Base-by-base conservation (phyloP, 345 rosid species). In the Pelargonium nanum region DNA sequence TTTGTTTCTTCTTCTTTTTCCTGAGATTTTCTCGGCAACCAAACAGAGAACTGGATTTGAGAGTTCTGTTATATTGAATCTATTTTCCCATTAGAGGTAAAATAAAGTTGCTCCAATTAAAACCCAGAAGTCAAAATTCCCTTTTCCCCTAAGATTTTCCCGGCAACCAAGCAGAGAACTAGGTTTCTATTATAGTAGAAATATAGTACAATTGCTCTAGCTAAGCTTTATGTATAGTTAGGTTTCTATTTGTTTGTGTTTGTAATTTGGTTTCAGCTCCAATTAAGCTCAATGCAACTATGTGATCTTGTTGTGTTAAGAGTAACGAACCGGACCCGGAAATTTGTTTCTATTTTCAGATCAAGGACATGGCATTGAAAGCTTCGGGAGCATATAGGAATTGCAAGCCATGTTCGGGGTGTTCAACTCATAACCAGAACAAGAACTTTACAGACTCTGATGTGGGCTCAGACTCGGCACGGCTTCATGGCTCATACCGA, bases 331-430 rank as follows among this genome's bases (percentile, higher is more conserved):
- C n/a, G n/a, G n/a, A n/a, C n/a, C n/a, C n/a, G n/a, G n/a, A n/a
- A n/a, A 57, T 22, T 21, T 25, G 56, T 63, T 25, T 22, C 48
- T 44, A 19, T 9, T 64, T 70, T 13, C 76, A 92, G 98, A 81
- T 92, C 66, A 92, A 92, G 77, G 98, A 89, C 68, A 92, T 92
- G 59, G 98, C 98, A 30, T 32, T 89, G 65, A 92, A 87, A 74
- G 98, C 98, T 10, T 87, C 96, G 12, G 96, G 96, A 30, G 96
- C 91, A 5, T 89, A 92, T 68, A 89, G 61, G 69, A 85, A 77
- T 75, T 92, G 98, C 79, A 89, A 82, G 81, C 89, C 98, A 0
- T 89, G 96, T 72, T 78, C 88, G 0, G 86, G 95, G 56, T 75
- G 85, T 26, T 86, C 93, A 3, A 85, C 71, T 69, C 72, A 71